Percentiles rank a stretch among this genome's conserved stretches.
phyloP scores from a whole-genome alignment of 2,329 filamentous ascomycete genomes.

The Botrytis galanthina region DNA sequence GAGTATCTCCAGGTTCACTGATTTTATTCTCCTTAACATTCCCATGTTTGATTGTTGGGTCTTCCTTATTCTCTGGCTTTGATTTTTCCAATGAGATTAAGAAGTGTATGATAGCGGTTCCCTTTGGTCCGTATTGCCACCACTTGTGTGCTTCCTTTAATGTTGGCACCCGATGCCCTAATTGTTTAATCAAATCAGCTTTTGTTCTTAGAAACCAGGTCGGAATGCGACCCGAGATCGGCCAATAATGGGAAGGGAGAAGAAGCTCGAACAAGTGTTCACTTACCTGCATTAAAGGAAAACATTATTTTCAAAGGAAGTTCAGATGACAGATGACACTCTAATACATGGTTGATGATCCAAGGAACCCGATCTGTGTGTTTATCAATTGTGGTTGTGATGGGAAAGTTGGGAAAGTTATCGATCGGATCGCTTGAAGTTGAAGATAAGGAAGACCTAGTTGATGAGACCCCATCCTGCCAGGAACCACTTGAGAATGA shows the following conservation, averaged over 20 bases:
- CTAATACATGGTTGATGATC: conserved; percentile 32
- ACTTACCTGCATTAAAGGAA: conserved; percentile 34
- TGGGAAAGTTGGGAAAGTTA: conserved; percentile 11
- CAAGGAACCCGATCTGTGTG: conserved; percentile 24
- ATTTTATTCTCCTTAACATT: not conserved
- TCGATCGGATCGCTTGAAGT: not conserved
- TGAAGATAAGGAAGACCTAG: conserved; percentile 15
- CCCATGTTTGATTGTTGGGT: not conserved
- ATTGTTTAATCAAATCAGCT: not conserved
- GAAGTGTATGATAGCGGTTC: conserved; percentile 28
- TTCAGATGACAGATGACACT: conserved; percentile 24
- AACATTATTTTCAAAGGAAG: conserved; percentile 35
- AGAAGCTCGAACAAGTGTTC: not conserved
- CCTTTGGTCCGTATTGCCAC: conserved; percentile 32
- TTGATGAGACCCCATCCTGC: not conserved
- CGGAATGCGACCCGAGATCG: no score
- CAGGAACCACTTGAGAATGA: conserved; percentile 2
- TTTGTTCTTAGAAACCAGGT: not conserved
- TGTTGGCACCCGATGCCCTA: conserved; percentile 30
- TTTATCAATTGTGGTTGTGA: conserved; percentile 20
- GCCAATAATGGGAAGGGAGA: not conserved
- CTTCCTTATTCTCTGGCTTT: conserved; percentile 12
- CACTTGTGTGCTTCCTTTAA: conserved; percentile 31
- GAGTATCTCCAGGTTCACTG: not conserved
- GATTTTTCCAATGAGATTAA: conserved; percentile 26